phyloP scores from a whole-genome alignment of 1,284 basidiomycete species.

The Agaricales sp. region DNA sequence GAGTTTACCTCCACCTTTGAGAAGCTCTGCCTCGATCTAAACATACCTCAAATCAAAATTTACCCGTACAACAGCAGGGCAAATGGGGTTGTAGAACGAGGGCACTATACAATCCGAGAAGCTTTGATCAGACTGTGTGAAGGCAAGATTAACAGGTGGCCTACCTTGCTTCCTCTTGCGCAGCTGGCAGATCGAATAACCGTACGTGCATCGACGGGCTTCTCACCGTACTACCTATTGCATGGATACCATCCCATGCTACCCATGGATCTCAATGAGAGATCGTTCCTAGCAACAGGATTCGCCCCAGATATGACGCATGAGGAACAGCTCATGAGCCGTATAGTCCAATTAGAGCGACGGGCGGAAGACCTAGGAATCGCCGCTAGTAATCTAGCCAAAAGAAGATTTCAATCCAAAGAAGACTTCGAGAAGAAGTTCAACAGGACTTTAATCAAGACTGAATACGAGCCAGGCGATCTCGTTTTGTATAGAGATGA shows the following conservation, averaged over 20 bases:
- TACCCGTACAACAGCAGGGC: neutral
- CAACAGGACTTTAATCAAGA: slow-evolving; percentile 11
- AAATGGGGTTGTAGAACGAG: too few relatives aligned
- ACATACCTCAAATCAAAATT: neutral
- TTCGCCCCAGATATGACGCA: neutral
- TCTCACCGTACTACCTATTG: slow-evolving; percentile 7
- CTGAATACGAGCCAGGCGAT: slow-evolving; percentile 15
- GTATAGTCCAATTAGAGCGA: slow-evolving; percentile 4
- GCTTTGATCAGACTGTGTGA: slow-evolving; percentile 7
- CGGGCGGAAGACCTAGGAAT: slow-evolving; percentile 9
- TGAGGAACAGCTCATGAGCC: slow-evolving; percentile 4
- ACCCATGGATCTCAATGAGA: slow-evolving; percentile 7
- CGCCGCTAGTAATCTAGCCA: slow-evolving; percentile 8
- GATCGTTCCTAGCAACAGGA: slow-evolving; percentile 4
- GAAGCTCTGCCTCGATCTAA: neutral
- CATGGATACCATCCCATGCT: slow-evolving; percentile 6
- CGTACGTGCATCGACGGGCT: slow-evolving; percentile 2
- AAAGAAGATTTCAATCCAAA: slow-evolving; percentile 8
- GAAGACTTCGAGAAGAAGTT: slow-evolving; percentile 7
- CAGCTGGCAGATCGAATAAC: slow-evolving; percentile 3
- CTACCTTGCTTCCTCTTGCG: slow-evolving; percentile 7
- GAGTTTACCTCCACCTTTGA: neutral
- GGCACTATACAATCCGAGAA: slow-evolving; percentile 4
- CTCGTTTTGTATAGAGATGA: slow-evolving; percentile 19
- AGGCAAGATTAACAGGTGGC: slow-evolving; percentile 17